Evolutionary conservation across 1,284 basidiomycete species (phyloP), one percentile per base, ranked within the genome.

Genomic region (Coniferiporia sulphurascens): DNA sequence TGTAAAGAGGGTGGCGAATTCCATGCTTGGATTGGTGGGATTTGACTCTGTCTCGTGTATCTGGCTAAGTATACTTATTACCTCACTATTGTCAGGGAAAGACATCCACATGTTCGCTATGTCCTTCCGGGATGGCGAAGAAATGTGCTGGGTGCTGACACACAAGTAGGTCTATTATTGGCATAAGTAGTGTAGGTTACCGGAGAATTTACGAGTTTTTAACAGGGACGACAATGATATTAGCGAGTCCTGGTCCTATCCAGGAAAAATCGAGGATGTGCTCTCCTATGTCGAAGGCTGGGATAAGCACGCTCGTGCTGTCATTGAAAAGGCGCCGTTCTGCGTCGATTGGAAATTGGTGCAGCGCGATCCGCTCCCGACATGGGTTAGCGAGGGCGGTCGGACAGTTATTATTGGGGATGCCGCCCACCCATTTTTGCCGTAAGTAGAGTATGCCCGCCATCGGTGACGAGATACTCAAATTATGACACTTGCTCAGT

Each of bases 331-430:
- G 54, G 60, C 57, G 9, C 54, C 61, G 34, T 61, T 32, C 36
- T 65, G 64, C 49, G 60, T 67, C 1, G 63, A 66, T 56, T 61
- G 62, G 65, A 67, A 67, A 49, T 63, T 67, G n/a, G 63, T 67
- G 5, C 63, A 58, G 53, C 66, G 65, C 44, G 65, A 66, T 27
- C 66, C 66, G 9, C 58, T 66, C 0, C 65, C 63, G 35, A 63
- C 62, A 12, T 65, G 65, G 62, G 53, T 68, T 34, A 64, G 62
- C 15, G 45, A 45, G 15, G 54, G 58, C 1, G 66, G 62, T 9
- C 50, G 63, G 19, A 57, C 62, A 15, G 63, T 59, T 32, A 54
- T 68, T 9, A 64, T 66, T 43, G 64, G 65, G 19, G 63, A 65
- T 49, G 65, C 63, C 35, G 64, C 65, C 45, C 63, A 62, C 56